phyloP scores from a whole-genome alignment of 345 rosid species.

The Capsella bursapastoris region DNA sequence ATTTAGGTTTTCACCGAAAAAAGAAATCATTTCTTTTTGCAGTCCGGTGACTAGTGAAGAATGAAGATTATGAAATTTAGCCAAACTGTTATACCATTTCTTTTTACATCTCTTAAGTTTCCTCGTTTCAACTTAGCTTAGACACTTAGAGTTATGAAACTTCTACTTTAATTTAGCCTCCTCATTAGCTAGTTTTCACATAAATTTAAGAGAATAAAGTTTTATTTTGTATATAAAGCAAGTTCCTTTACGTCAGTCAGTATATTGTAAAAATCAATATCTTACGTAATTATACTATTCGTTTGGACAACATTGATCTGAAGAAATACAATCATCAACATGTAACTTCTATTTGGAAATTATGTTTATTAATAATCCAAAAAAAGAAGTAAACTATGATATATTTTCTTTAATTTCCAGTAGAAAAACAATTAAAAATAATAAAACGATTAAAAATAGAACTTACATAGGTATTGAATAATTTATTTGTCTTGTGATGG shows the following conservation, averaged over 20 bases:
- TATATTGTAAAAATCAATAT: not conserved
- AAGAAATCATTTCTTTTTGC: not conserved
- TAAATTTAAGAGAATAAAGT: not conserved
- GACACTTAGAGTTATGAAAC: not conserved
- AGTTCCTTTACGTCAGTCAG: not conserved
- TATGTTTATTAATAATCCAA: not conserved
- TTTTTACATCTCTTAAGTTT: not conserved
- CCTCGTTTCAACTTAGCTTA: not conserved
- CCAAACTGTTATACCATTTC: not conserved
- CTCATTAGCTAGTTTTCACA: not conserved
- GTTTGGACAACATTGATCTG: not conserved
- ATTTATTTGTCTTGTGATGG: slow-evolving; percentile 39
- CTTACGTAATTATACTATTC: not conserved
- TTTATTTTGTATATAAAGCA: not conserved
- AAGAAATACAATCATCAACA: not conserved
- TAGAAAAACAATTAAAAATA: not conserved
- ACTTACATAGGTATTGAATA: not conserved
- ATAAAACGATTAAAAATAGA: not conserved
- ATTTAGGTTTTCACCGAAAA: not conserved
- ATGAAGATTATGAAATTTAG: not conserved
- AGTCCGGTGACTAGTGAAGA: not conserved
- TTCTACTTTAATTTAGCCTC: not conserved
- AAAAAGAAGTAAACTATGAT: not conserved
- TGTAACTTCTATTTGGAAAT: not conserved
- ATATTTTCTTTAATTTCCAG: not conserved